These are phyloP conservation scores for Penicillium occitanis DNA, from an alignment of 2,329 filamentous ascomycete genomes.

Conservation along the genomic window DNA sequence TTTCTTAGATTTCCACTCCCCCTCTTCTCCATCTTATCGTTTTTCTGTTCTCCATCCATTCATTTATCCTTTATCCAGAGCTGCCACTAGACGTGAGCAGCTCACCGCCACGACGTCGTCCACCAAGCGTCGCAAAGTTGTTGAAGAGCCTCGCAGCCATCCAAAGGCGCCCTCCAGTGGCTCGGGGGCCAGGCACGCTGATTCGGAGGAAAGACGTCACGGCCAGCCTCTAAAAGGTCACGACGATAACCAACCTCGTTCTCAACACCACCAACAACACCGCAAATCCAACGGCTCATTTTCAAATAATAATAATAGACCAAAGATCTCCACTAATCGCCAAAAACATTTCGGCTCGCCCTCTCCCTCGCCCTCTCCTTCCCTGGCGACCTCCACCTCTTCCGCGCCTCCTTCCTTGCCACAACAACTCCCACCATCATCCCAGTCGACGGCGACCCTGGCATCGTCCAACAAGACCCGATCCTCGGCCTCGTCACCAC, in stretches of 20 bases:
- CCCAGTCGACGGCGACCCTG: slow-evolving; percentile 5
- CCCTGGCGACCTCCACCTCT: slow-evolving; percentile 10
- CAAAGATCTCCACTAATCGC: not conserved
- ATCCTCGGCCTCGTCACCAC: slow-evolving; percentile 29
- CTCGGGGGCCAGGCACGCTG: slow-evolving; percentile 23
- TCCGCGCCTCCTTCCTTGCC: slow-evolving; percentile 17
- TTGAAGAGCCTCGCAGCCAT: slow-evolving; percentile 20
- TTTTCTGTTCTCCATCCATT: not conserved
- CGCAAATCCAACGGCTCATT: not conserved
- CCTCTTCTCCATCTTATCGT: not conserved
- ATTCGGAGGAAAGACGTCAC: slow-evolving; percentile 36
- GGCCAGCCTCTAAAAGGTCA: not conserved
- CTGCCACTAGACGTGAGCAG: slow-evolving; percentile 47
- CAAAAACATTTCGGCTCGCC: slow-evolving; percentile 29
- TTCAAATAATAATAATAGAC: not conserved
- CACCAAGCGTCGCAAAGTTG: slow-evolving; percentile 51
- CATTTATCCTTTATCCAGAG: slow-evolving; percentile 30
- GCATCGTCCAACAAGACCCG: slow-evolving; percentile 13
- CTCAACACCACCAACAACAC: slow-evolving; percentile 20
- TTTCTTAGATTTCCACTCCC: not conserved
- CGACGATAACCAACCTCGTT: slow-evolving; percentile 24
- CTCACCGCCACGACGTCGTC: slow-evolving; percentile 52
- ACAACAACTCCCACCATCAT: slow-evolving; percentile 5
- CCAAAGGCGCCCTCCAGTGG: slow-evolving; percentile 9
- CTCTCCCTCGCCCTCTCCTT: slow-evolving; percentile 33